phyloP scores from a whole-genome alignment of 116 monocot genomes.

The Dioscorea cayenensis region DNA sequence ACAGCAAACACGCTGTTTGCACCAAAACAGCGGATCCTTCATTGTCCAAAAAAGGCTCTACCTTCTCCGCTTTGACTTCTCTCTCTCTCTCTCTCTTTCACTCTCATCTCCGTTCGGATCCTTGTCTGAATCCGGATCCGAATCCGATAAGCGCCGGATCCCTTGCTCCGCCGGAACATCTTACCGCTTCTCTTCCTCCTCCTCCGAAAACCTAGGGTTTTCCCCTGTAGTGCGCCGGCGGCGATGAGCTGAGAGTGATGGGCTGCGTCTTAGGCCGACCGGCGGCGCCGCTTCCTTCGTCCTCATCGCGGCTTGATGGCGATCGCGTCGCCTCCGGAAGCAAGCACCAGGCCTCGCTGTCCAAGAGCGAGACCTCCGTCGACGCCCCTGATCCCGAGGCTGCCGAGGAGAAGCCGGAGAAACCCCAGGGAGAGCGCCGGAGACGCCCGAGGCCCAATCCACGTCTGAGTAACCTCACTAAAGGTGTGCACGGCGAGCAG shows the following conservation, averaged over 20 bases:
- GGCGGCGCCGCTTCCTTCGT: constrained; percentile 4
- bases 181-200: neutral
- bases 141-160: neutral
- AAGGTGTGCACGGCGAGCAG: constrained; percentile 40
- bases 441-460: constrained; percentile 16
- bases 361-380: constrained; percentile 3
- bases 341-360: constrained; percentile 20
- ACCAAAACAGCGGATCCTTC: neutral
- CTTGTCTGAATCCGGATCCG: neutral
- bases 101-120: neutral
- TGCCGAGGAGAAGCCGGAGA: neutral
- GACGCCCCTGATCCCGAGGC: neutral
- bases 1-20: neutral
- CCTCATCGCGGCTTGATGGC: constrained; percentile 1
- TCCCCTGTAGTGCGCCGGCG: neutral
- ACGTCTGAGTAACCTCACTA: constrained; percentile 25
- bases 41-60: neutral
- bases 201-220: neutral
- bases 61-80: neutral
- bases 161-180: neutral
- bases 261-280: constrained; percentile 39
- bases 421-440: constrained; percentile 8
- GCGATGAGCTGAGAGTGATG: constrained; percentile 27
- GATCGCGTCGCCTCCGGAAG: neutral
- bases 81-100: neutral